Base-by-base conservation (phyloP, 306 rosid genomes). In the Vigna hirtella region DNA sequence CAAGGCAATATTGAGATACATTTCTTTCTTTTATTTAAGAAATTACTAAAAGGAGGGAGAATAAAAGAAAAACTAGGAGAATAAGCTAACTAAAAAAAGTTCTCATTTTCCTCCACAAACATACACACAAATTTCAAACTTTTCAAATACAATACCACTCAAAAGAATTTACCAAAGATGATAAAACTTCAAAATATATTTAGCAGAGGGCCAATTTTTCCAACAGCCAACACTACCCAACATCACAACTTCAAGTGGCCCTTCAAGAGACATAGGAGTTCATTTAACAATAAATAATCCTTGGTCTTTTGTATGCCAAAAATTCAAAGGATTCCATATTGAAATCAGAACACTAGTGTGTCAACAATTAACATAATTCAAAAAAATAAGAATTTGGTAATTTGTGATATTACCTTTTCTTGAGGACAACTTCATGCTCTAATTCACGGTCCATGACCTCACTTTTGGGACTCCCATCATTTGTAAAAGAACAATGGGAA, bases 1-100 rank as follows among this genome's bases (percentile, higher is more conserved):
- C 20, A 66, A 17, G 77, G 76, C 82, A 84, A 49, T 81, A 62
- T 18, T 0, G 15, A 77, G 56, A 81, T 51, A 66, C 18, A 43
- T 7, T 7, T 64, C 13, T 36, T 63, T 51, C 15, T 20, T 20
- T 68, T 58, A 55, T 55, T 15, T 22, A 36, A 64, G 15, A 63
- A 42, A 53, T 48, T 43, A 43, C 22, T 13, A 14, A 51, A 42
- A 79, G 30, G 17, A 11, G 43, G 17, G 12, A 13, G 17, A 40
- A 34, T n/a, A 63, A 1, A 79, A 62, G 58, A 9, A 30, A 57
- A 52, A 63, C 6, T 26, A 30, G 26, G 51, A 20, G 51, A 12
- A 50, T n/a, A 20, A 55, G 13, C 43, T 48, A 22, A 14, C 26
- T 9, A 56, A 7, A 53, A 52, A 24, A 59, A 53, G 48, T 43